These are phyloP conservation scores for Paramarasmius palmivorus DNA, from an alignment of 1,284 basidiomycete genomes.

Conservation along the genomic window DNA sequence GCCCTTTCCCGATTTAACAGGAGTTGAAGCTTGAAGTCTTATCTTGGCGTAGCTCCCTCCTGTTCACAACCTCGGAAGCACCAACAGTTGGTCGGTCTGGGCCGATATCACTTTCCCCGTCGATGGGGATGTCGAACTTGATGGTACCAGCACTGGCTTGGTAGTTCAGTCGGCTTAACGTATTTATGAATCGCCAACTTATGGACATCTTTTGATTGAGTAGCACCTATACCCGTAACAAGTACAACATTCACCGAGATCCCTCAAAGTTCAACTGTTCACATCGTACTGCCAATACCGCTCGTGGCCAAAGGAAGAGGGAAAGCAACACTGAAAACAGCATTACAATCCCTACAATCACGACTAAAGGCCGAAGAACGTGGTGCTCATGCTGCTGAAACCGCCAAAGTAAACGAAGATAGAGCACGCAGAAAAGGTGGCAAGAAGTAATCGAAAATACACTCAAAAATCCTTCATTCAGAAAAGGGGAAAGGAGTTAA, in stretches of 20 bases:
- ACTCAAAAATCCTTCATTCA: not conserved
- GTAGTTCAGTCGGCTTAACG: not conserved
- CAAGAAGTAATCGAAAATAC: conserved; percentile 1
- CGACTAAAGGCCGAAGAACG: conserved; percentile 1
- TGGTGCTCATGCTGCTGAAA: not conserved
- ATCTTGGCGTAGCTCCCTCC: not conserved
- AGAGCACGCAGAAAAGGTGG: not conserved
- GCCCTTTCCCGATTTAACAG: not conserved
- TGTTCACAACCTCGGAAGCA: not conserved
- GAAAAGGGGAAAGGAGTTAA: not conserved
- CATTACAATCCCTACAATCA: conserved; percentile 2
- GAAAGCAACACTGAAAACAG: not conserved
- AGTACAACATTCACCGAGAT: not conserved
- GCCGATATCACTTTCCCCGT: not conserved
- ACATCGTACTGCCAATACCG: not conserved
- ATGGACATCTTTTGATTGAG: too few species aligned
- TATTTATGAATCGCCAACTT: too few species aligned
- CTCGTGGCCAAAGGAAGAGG: conserved; percentile 1
- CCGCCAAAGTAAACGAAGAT: not conserved
- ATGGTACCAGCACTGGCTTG: not conserved
- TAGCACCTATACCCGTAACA: too few species aligned
- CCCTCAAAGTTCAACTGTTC: not conserved
- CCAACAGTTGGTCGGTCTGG: conserved; percentile 2
- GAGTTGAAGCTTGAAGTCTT: not conserved
- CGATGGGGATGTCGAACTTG: not conserved